phyloP scores from a whole-genome alignment of 148 eudicot genomes.

The Rhododendron griersonianum region DNA sequence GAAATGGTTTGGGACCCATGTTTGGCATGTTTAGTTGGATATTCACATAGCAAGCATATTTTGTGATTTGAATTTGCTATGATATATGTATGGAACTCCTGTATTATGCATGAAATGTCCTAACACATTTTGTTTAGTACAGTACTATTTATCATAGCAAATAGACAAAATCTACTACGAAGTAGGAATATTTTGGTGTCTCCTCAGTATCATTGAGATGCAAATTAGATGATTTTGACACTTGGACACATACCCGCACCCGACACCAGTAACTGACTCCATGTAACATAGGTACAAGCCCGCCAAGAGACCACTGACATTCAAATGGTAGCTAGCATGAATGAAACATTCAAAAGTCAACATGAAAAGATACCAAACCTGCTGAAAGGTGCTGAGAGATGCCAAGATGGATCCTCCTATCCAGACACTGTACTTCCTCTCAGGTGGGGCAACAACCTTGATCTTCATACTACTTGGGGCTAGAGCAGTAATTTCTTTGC shows the following conservation, averaged over 20 bases:
- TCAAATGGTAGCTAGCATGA: not conserved
- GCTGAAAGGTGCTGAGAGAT: conserved; percentile 89
- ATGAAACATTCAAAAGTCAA: not conserved
- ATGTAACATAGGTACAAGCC: not conserved
- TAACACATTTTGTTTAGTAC: not conserved
- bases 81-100: not conserved
- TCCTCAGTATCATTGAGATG: not conserved
- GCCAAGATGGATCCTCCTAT: conserved; percentile 90
- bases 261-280: not conserved
- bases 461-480: conserved; percentile 95
- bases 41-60: not conserved
- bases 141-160: not conserved
- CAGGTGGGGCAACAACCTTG: conserved; percentile 93
- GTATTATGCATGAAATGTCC: not conserved
- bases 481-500: conserved; percentile 76
- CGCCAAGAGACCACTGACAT: not conserved
- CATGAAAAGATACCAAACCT: conserved; percentile 33
- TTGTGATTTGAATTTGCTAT: not conserved
- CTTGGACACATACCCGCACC: not conserved
- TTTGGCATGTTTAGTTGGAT: not conserved
- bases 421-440: conserved; percentile 94
- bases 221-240: not conserved
- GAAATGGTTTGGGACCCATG: not conserved
- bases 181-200: not conserved
- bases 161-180: not conserved